phyloP scores from a whole-genome alignment of 805 yeast species.

The Schwanniomyces yamadae region DNA sequence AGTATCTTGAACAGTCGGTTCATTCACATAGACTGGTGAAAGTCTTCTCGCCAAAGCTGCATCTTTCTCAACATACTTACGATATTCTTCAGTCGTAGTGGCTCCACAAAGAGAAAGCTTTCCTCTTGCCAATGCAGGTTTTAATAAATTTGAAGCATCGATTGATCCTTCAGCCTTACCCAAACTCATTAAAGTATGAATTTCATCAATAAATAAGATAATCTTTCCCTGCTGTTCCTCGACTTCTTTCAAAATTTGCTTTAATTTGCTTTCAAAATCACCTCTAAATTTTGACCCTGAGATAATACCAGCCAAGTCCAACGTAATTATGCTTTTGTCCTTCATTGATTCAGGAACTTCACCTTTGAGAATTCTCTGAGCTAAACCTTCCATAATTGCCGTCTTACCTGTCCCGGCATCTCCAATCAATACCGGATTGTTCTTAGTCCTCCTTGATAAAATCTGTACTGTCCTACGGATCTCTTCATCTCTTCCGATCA shows the following conservation, averaged over 20 bases:
- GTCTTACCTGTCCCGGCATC: slow-evolving; percentile 99
- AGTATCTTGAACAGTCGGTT: slow-evolving; percentile 88
- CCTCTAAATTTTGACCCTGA: slow-evolving; percentile 97
- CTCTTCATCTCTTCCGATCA: slow-evolving; percentile 95
- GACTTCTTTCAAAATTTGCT: slow-evolving; percentile 76
- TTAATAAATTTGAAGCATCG: slow-evolving; percentile 90
- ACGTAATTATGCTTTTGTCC: slow-evolving; percentile 75
- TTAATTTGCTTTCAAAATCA: slow-evolving; percentile 90
- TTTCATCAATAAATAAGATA: slow-evolving; percentile 85
- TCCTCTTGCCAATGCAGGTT: slow-evolving; percentile 94
- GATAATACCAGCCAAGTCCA: slow-evolving; percentile 85
- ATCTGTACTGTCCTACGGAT: slow-evolving; percentile 91
- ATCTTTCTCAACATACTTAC: slow-evolving; percentile 92
- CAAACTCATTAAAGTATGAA: slow-evolving; percentile 83
- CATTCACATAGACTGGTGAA: slow-evolving; percentile 81
- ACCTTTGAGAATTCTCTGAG: slow-evolving; percentile 86
- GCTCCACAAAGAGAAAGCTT: slow-evolving; percentile 93
- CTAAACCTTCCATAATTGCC: slow-evolving; percentile 93
- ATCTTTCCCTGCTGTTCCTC: slow-evolving; percentile 74
- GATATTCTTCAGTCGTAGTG: slow-evolving; percentile 89
- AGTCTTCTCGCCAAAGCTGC: slow-evolving; percentile 94
- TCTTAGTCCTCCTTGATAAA: slow-evolving; percentile 86
- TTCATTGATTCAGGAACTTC: slow-evolving; percentile 96
- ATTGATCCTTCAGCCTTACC: slow-evolving; percentile 95
- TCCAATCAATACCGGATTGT: slow-evolving; percentile 93